phyloP scores from a whole-genome alignment of 2,329 filamentous ascomycete species.

The Cytospora chrysosperma region DNA sequence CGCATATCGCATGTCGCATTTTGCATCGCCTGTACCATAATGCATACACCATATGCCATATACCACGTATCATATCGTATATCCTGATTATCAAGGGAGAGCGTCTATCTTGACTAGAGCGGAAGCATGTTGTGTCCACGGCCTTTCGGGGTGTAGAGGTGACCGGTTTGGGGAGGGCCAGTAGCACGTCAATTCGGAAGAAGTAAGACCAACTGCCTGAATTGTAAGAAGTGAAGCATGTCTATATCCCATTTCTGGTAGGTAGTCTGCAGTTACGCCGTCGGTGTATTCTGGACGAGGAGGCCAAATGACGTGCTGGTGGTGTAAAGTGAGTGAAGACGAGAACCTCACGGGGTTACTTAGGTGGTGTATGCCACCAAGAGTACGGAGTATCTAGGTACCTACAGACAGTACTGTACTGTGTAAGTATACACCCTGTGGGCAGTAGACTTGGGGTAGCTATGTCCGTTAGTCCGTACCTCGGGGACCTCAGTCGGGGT shows the following conservation, averaged over 20 bases:
- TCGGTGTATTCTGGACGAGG: neutral
- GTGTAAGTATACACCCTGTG: neutral
- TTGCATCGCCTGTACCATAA: too few species aligned
- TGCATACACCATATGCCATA: too few species aligned
- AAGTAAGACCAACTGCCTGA: neutral
- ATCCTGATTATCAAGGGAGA: too few species aligned
- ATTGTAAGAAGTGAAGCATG: neutral
- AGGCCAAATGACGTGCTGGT: slow-evolving; percentile 17
- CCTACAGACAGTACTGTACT: too few species aligned
- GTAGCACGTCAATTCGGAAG: neutral
- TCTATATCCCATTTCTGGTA: neutral
- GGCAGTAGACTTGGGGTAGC: too few species aligned
- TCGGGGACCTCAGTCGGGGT: slow-evolving; percentile 13
- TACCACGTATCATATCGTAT: too few species aligned
- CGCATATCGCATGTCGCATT: neutral
- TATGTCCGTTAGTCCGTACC: neutral
- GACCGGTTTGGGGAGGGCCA: neutral
- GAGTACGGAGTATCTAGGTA: too few species aligned
- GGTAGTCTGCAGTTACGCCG: neutral
- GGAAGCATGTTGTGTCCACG: neutral
- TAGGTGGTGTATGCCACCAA: too few species aligned
- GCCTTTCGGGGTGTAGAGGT: neutral
- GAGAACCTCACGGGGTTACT: neutral
- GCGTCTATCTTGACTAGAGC: neutral
- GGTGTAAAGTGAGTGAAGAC: neutral